Conservation (phyloP, 306 rosid species). For the Citrullus colocynthis region DNA sequence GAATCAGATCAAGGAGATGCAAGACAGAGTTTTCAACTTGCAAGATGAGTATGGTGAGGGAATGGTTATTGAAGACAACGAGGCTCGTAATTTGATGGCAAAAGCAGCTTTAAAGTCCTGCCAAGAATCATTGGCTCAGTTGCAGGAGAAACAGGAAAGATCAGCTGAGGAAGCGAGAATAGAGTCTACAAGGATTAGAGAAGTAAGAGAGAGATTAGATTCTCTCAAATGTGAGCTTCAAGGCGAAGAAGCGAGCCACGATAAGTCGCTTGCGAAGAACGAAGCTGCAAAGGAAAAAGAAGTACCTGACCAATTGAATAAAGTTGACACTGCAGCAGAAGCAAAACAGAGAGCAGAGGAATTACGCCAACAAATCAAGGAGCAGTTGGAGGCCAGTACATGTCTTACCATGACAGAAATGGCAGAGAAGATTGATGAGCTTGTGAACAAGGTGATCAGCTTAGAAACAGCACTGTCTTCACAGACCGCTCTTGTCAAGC, state of each 20-base stretch:
- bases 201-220: constrained; percentile 32
- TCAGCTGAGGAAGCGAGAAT: constrained; percentile 46
- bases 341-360: constrained; percentile 34
- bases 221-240: constrained; percentile 39
- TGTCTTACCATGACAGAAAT: constrained; percentile 55
- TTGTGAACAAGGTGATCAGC: constrained; percentile 60
- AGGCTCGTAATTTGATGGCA: constrained; percentile 86
- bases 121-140: constrained; percentile 44
- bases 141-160: constrained; percentile 52
- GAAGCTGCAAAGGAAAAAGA: constrained; percentile 12
- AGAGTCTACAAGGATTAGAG: constrained; percentile 46
- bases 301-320: constrained; percentile 17
- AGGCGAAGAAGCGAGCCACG: constrained; percentile 13
- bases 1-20: constrained; percentile 54
- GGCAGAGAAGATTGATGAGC: constrained; percentile 80
- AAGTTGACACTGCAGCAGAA: constrained; percentile 8
- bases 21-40: constrained; percentile 47
- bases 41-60: constrained; percentile 88
- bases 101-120: constrained; percentile 73
- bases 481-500: constrained; percentile 52
- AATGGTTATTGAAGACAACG: constrained; percentile 57
- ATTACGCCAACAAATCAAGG: constrained; percentile 37
- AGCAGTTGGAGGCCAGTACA: constrained; percentile 34
- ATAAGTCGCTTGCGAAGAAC: constrained; percentile 15
- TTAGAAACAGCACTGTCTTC: constrained; percentile 73